A percentile compares a stretch with the other conserved stretches of the same genome.
These are phyloP conservation scores for Metschnikowia borealis DNA, from an alignment of 805 yeast species.

Conservation along the genomic window DNA sequence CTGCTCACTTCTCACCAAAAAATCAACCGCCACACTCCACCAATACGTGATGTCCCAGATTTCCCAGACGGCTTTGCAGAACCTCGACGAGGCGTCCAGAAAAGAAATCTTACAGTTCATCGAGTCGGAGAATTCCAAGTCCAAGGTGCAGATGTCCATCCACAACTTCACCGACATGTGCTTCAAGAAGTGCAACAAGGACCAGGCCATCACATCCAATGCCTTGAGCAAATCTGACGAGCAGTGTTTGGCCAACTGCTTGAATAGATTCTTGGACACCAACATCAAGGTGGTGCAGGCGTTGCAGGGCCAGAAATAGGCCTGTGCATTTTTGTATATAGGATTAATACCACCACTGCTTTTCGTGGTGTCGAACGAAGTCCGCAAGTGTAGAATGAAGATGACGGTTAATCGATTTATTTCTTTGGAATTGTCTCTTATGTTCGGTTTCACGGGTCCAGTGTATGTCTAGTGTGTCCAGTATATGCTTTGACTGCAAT, in stretches of 20 bases:
- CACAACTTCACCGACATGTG: slow-evolving; percentile 89
- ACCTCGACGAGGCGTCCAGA: slow-evolving; percentile 62
- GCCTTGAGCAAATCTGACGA: slow-evolving; percentile 59
- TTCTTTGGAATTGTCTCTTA: no score
- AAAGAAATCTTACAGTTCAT: slow-evolving; percentile 71
- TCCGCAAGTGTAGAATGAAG: background rate
- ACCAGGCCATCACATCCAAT: slow-evolving; percentile 40
- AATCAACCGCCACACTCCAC: background rate
- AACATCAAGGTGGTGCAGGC: slow-evolving; percentile 76
- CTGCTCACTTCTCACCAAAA: no score
- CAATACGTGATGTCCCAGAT: slow-evolving; percentile 28
- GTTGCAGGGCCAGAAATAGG: slow-evolving; percentile 32
- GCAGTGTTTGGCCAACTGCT: slow-evolving; percentile 72
- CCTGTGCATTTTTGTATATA: slow-evolving; percentile 7
- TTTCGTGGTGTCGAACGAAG: background rate
- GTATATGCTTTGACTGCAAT: no score
- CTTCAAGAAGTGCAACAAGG: slow-evolving; percentile 75
- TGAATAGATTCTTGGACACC: slow-evolving; percentile 82
- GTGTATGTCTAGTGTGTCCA: no score
- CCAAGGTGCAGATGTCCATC: slow-evolving; percentile 81
- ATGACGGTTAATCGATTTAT: no score
- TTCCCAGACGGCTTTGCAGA: slow-evolving; percentile 33
- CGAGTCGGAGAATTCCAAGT: slow-evolving; percentile 79
- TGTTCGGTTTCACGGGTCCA: no score
- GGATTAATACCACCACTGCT: background rate